These are phyloP conservation scores for Saraca asoca DNA, from an alignment of 331 rosid genomes.

Conservation along the genomic window DNA sequence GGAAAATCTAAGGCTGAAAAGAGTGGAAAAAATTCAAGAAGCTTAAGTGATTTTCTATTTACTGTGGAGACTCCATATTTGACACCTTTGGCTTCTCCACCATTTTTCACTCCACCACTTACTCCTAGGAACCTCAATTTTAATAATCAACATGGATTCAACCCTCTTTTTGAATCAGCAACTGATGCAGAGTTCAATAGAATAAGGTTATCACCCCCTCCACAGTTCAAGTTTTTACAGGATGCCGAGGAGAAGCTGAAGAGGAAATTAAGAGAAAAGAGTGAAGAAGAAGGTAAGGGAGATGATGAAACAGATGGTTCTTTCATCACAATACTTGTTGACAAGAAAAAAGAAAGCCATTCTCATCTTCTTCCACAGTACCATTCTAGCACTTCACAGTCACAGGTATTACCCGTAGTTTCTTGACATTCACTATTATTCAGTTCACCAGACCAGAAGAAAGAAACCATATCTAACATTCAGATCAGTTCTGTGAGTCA, in stretches of 20 bases:
- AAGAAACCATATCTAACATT: conserved; percentile 39
- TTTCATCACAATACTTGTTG: conserved; percentile 53
- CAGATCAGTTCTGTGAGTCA: conserved; percentile 35
- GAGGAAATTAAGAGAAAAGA: conserved; percentile 55
- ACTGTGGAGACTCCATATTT: conserved; percentile 81
- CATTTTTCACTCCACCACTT: conserved; percentile 75
- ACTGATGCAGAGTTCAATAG: conserved; percentile 87
- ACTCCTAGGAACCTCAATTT: conserved; percentile 53
- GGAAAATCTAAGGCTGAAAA: conserved; percentile 50
- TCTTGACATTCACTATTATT: conserved; percentile 59
- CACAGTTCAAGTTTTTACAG: conserved; percentile 88
- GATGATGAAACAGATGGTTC: conserved; percentile 60
- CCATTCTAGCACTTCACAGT: conserved; percentile 71
- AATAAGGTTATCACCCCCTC: conserved; percentile 88
- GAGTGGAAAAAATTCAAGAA: conserved; percentile 55
- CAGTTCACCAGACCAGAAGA: conserved; percentile 51
- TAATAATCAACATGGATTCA: conserved; percentile 59
- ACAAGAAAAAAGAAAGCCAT: conserved; percentile 47
- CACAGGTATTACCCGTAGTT: conserved; percentile 73
- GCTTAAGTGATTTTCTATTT: conserved; percentile 74
- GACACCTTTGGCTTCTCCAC: conserved; percentile 83
- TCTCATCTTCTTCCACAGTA: conserved; percentile 36
- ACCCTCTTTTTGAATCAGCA: conserved; percentile 70
- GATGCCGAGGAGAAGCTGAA: conserved; percentile 89
- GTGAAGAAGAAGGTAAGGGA: conserved; percentile 34